Evolutionary conservation across 257 asterid species (phyloP), one percentile per base, ranked within the genome.

Genomic region (Penstemon davidsonii): DNA sequence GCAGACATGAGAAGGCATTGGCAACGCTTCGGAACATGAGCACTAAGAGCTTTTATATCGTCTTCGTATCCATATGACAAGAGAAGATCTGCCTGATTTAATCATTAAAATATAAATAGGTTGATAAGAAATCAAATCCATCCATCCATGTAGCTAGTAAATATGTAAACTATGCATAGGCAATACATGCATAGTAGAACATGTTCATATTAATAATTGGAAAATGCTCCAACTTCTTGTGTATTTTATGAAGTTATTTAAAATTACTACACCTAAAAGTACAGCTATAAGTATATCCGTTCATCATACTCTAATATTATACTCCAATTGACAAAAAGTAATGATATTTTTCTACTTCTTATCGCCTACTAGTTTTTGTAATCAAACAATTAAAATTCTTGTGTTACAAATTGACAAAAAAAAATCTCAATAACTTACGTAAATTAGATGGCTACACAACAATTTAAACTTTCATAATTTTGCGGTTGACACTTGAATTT

Each of bases 1-100:
- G 99, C 99, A 75, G 99, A 94, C 96, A 93, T 84, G 77, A 93
- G 93, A 83, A 93, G 94, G 80, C 97, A 91, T 68, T 93, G 99
- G 73, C 99, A 93, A 38, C 92, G 81, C 78, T 75, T 88, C 53
- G 99, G 97, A 54, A 88, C 81, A 75, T 90, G 86, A 75, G 84
- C 71, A 56, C 88, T 82, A 55, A 93, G 86, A 62, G 97, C 90
- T 79, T 83, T 91, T 68, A 93, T 71, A 74, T 93, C 97, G 56
- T 84, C 86, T 84, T 87, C 99, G 67, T 90, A 93, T 62, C 97
- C 96, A 69, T 88, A 89, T 5, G 97, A 88, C 85, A 93, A 79
- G 41, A 93, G 95, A 74, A 93, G 97, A 80, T 93, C 99, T 49
- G 99, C 99, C 99, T 93, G 92, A 66, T 67, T 76, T 55, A 63